Evolutionary conservation across 2,329 filamentous ascomycete species (phyloP), one percentile per base, ranked within the genome.

Genomic region (Aspergillus sp.): DNA sequence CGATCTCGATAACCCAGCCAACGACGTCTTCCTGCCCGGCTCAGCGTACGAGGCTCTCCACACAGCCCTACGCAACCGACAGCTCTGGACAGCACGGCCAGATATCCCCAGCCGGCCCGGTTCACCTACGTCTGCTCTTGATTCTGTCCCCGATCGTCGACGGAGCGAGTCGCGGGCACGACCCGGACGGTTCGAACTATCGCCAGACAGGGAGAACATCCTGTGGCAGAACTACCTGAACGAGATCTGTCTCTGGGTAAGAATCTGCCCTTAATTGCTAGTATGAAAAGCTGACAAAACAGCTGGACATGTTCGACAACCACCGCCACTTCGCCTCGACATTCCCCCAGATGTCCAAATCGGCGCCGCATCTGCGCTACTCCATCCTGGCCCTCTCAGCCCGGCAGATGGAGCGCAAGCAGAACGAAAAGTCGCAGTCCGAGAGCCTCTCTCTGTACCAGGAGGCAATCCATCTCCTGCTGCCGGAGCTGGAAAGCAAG

Each of bases 291-390:
- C 46, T 57, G 11, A 58, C 39, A 30, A 17, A 24, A 42, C 51
- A 74, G 80, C 75, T 83, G 1, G 81, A 84, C 57, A 83, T 82
- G 70, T 83, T 84, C 51, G 82, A 83, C 61, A 73, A 74, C 30
- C 70, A 79, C 48, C 71, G 76, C 1, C 76, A 80, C 27, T 83
- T 83, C 60, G 77, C 78, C 19, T 75, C 78, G 6, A 76, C 77
- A 5, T 70, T 83, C 4, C 79, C 81, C 0, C 74, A 76, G 17
- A 75, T 83, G 65, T 77, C 79, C 1, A 75, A 76, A 27, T 67
- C 73, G 5, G 73, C 78, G 2, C 70, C 74, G 1, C 77, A 81
- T 49, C 69, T 84, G 0, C 72, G 77, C 4, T 82, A 78, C 63
- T 76, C 81, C 1, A 80, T 83, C 41, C 71, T 83, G 1, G 81